Conservation (phyloP, 257 asterid species). For the Penstemon eatonii region DNA sequence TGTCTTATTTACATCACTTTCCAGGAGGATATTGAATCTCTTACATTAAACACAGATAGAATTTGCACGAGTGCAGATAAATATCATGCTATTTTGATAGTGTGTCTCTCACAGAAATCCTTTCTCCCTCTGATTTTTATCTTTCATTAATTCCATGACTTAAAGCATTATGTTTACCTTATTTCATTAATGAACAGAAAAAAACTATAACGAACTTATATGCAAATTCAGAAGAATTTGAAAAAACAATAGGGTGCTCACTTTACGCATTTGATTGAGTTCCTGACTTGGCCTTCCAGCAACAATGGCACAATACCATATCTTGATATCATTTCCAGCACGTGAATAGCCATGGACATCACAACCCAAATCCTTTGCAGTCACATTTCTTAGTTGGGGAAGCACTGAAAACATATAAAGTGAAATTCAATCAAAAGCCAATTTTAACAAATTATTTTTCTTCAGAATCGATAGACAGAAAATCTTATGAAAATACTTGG, state of each 20-base stretch:
- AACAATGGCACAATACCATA: conserved; percentile 93
- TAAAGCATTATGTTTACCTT: background rate
- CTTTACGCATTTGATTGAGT: conserved; percentile 90
- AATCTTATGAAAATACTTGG: background rate
- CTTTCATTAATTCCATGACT: background rate
- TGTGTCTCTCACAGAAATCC: background rate
- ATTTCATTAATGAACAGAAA: background rate
- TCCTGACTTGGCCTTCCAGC: conserved; percentile 91
- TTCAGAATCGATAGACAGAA: background rate
- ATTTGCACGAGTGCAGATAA: background rate
- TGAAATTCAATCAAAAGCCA: conserved; percentile 21
- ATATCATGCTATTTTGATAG: background rate
- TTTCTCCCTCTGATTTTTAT: background rate
- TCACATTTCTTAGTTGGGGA: conserved; percentile 86
- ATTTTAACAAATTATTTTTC: conserved; percentile 7
- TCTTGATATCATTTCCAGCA: conserved; percentile 70
- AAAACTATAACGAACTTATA: background rate
- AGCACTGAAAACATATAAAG: conserved; percentile 63
- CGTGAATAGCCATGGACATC: conserved; percentile 85
- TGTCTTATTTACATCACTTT: conserved; percentile 36
- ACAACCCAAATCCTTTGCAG: conserved; percentile 86
- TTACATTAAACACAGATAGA: conserved; percentile 1
- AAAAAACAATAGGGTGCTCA: conserved; percentile 38
- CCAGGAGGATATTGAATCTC: conserved; percentile 19
- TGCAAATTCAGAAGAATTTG: background rate